Evolutionary conservation across 257 asterid genomes (phyloP), one percentile per base, ranked within the genome.

Genomic region (Galeopsis tetrahit): DNA sequence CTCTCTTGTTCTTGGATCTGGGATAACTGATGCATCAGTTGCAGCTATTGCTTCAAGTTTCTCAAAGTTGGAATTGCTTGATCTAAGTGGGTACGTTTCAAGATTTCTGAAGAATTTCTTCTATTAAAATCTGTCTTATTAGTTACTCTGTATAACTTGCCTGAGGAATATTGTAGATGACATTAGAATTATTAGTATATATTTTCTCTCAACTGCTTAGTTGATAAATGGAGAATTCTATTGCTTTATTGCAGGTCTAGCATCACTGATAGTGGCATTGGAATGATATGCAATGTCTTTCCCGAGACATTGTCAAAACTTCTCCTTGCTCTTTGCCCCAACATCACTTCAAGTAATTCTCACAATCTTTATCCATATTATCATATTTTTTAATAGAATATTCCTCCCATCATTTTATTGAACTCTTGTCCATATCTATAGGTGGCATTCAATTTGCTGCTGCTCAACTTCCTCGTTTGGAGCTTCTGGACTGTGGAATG

Each of bases 381-480:
- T 55, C 4, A 15, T 2, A 48, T 51, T 44, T 44, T 67, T 44
- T 31, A 10, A 39, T 39, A 33, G 43, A 38, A 42, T 40, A 15
- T 51, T 35, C 32, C 52, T 42, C 56, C 32, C 5, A 62, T 10
- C 43, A 34, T 51, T 51, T 32, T 38, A 38, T 56, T 74, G 17
- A 42, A 52, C 49, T 57, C 40, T 48, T 46, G 10, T 71, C 62
- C 14, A 28, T 62, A 67, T 56, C 61, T 51, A 10, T 75, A 95
- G 99, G 99, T 76, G 98, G 99, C 73, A 89, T 95, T 79, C 98
- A 95, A 61, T 95, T 95, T 76, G 99, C 97, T 39, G 77, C 93
- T 57, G 98, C 97, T 43, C 98, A 95, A 77, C 84, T 95, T 75
- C 98, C 99, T 28, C 74, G 69, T 28, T 71, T 95, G 69, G 96